Evolutionary conservation across 805 yeast genomes (phyloP).

Genomic region (Metschnikowia continentalis): DNA sequence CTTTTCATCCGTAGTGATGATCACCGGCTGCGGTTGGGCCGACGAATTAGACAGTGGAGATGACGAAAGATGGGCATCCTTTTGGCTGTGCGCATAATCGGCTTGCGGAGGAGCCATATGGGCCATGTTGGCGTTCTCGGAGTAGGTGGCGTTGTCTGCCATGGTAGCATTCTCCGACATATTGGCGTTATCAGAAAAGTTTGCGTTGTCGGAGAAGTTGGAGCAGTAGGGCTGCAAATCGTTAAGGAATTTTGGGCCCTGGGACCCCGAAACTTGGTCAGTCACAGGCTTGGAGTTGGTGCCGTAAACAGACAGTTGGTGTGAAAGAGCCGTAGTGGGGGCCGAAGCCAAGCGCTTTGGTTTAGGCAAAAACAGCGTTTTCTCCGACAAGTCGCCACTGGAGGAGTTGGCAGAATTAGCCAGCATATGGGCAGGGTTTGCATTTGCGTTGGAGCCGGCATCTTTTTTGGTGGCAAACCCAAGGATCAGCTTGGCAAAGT

Average conservation of each 20-base stretch:
- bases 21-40: slow-evolving; percentile 20
- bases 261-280: neutral
- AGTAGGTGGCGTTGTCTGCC: no score
- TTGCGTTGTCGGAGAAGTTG: slow-evolving; percentile 6
- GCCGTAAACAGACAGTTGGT: slow-evolving; percentile 62
- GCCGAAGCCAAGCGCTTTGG: slow-evolving; percentile 41
- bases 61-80: slow-evolving; percentile 4
- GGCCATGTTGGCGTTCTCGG: neutral
- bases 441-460: slow-evolving; percentile 1
- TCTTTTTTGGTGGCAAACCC: slow-evolving; percentile 37
- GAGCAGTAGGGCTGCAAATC: slow-evolving; percentile 21
- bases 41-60: slow-evolving; percentile 12
- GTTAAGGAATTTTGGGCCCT: slow-evolving; percentile 8
- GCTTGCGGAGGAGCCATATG: neutral
- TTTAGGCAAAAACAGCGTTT: slow-evolving; percentile 29
- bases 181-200: neutral
- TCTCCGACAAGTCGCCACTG: slow-evolving; percentile 1
- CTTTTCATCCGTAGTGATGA: slow-evolving; percentile 40
- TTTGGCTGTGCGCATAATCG: neutral
- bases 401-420: slow-evolving; percentile 4
- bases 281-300: slow-evolving; percentile 39
- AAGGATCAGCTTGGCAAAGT: slow-evolving; percentile 43
- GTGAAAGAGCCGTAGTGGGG: slow-evolving; percentile 68
- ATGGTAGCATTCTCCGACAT: neutral
- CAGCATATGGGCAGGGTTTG: neutral